phyloP scores from a whole-genome alignment of 805 yeast species.

The Kuraishia capsulata region DNA sequence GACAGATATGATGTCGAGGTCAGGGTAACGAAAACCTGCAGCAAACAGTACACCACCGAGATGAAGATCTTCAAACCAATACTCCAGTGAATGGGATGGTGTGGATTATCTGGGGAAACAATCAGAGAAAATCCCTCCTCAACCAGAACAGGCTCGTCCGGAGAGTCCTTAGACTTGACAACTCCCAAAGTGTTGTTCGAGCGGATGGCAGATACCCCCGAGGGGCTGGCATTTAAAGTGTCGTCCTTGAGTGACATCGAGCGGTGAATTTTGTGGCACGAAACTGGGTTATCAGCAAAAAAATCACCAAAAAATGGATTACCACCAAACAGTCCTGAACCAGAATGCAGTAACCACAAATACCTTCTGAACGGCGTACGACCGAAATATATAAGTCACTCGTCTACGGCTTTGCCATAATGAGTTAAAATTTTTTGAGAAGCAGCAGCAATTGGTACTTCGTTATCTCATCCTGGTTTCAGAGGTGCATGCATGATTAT shows the following conservation, averaged over 20 bases:
- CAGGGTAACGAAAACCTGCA: constrained; percentile 21
- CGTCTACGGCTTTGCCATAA: no score
- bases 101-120: constrained; percentile 17
- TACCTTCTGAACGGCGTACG: no score
- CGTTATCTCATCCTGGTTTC: no score
- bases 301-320: no score
- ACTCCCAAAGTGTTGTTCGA: not conserved
- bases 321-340: no score
- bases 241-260: not conserved
- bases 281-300: no score
- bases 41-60: constrained; percentile 15
- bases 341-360: no score
- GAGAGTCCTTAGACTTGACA: constrained; percentile 1
- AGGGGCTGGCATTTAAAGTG: not conserved
- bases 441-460: no score
- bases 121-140: constrained; percentile 18
- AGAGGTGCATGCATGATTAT: no score
- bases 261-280: no score
- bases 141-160: constrained; percentile 6
- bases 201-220: not conserved
- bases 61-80: constrained; percentile 15
- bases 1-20: constrained; percentile 25
- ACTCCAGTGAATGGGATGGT: constrained; percentile 24
- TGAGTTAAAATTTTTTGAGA: no score
- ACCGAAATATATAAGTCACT: no score